Base-by-base conservation (phyloP, 73 alveolate species). In the Paraurostyla sp. region DNA sequence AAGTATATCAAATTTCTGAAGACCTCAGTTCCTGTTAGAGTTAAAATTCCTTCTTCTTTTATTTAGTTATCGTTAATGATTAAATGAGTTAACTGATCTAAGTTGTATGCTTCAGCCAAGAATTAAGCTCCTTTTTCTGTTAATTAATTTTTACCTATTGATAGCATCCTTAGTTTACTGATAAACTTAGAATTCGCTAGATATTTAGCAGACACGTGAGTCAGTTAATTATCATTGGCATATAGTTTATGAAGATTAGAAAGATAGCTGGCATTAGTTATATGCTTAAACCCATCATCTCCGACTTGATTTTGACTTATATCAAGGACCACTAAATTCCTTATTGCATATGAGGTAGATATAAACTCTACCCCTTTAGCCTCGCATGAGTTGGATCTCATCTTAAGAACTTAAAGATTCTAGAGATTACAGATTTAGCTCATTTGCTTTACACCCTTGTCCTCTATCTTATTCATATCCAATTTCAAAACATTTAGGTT, bases 231-330 rank as follows among this genome's bases (percentile, higher is more conserved):
- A 54, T 88, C 94, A 41, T 88, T 75, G 13, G 78, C 60, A 30
- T 22, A 54, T 6, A 88, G 76, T 20, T 33, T 62, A 51, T 27
- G 42, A 2, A 75, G 71, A 49, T 86, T 86, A 2, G 83, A 58
- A 9, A 71, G 65, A 40, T 48, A 41, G 52, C 65, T 52, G 30
- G 88, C 54, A 29, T 56, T 75, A 29, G 85, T 48, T 0, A 88
- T 32, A 69, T 76, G 68, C 40, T 76, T 88, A 29, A 88, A 58
- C 13, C 94, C 94, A 22, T 59, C 68, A 75, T 88, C 94, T 42
- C 85, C 91, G 36, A 88, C 20, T 20, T 22, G n/a, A 52, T 68
- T 76, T 45, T 75, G 58, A 38, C 80, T 33, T 29, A 88, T 23
- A 45, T 88, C 73, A 0, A 88, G 59, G 0, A n/a, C 49, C 16